Percentiles rank a stretch among this genome's conserved stretches.
These are phyloP conservation scores for Termitomyces sp. DNA, from an alignment of 768 basidiomycete genomes.

Conservation along the genomic window DNA sequence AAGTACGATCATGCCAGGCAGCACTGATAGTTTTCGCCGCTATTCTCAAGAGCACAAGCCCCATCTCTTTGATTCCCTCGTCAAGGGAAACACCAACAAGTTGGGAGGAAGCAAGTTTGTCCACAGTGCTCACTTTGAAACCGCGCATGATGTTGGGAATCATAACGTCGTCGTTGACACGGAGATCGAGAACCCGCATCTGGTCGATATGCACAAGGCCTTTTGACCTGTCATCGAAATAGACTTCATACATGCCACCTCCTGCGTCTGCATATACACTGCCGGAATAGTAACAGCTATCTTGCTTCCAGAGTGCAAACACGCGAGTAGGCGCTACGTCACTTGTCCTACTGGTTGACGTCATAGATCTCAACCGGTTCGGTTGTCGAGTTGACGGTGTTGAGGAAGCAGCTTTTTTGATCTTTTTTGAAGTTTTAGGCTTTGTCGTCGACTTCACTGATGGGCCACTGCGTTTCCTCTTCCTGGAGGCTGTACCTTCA, in stretches of 20 bases:
- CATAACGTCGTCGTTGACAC: constrained; percentile 53
- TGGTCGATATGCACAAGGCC: constrained; percentile 42
- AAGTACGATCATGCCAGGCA: constrained; percentile 48
- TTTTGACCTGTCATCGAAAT: constrained; percentile 62
- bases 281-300: constrained; percentile 59
- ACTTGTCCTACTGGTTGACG: constrained; percentile 16
- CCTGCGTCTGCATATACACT: constrained; percentile 33
- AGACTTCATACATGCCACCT: constrained; percentile 36
- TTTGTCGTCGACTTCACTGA: constrained; percentile 17
- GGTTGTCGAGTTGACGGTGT: constrained; percentile 26
- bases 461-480: constrained; percentile 35
- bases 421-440: constrained; percentile 15
- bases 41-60: constrained; percentile 39
- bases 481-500: constrained; percentile 27
- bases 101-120: constrained; percentile 21
- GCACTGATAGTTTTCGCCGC: constrained; percentile 41
- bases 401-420: constrained; percentile 21
- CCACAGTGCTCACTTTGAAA: constrained; percentile 27
- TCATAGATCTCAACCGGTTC: constrained; percentile 34
- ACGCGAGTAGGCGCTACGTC: constrained; percentile 43
- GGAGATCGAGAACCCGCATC: constrained; percentile 47
- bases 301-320: constrained; percentile 63
- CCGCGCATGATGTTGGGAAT: constrained; percentile 23
- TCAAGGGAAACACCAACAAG: constrained; percentile 34
- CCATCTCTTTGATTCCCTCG: constrained; percentile 28